Conservation (phyloP, 495 filamentous ascomycete species). For the Penicillium longicatenatum region DNA sequence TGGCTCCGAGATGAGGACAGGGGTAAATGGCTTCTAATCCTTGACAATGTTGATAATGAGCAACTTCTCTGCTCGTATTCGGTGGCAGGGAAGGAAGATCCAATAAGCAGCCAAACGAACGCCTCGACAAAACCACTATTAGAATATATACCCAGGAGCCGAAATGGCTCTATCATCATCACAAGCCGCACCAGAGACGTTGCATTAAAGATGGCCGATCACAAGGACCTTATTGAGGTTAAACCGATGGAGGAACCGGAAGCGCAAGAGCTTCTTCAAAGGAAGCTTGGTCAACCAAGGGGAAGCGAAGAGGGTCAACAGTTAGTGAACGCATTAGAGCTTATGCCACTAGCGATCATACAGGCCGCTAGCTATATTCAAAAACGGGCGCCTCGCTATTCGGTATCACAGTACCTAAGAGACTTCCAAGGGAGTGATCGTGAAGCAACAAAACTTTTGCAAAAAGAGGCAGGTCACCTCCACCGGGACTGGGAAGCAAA, state of each 20-base stretch:
- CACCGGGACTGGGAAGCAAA: slow-evolving; percentile 20
- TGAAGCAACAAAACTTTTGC: no score
- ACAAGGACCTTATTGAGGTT: not conserved
- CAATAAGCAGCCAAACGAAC: no score
- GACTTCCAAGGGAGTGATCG: no score
- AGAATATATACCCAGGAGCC: not conserved
- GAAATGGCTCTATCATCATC: slow-evolving; percentile 26
- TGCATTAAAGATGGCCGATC: slow-evolving; percentile 1
- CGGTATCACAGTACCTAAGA: no score
- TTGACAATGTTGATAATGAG: slow-evolving; percentile 7
- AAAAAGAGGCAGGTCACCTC: no score
- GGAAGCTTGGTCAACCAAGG: not conserved
- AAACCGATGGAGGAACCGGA: not conserved
- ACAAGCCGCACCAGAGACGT: not conserved
- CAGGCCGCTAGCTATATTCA: no score
- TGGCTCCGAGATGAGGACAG: slow-evolving; percentile 28
- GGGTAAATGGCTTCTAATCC: slow-evolving; percentile 7
- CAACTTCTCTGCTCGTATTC: slow-evolving; percentile 22
- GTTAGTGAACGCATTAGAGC: not conserved
- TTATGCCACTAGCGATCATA: no score
- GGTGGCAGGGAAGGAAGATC: no score
- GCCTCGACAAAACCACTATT: no score
- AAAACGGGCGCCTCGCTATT: no score
- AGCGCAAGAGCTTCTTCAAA: slow-evolving; percentile 6
- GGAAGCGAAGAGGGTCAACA: not conserved